phyloP scores from a whole-genome alignment of 441 rosid genomes.

The Lepidium campestre region DNA sequence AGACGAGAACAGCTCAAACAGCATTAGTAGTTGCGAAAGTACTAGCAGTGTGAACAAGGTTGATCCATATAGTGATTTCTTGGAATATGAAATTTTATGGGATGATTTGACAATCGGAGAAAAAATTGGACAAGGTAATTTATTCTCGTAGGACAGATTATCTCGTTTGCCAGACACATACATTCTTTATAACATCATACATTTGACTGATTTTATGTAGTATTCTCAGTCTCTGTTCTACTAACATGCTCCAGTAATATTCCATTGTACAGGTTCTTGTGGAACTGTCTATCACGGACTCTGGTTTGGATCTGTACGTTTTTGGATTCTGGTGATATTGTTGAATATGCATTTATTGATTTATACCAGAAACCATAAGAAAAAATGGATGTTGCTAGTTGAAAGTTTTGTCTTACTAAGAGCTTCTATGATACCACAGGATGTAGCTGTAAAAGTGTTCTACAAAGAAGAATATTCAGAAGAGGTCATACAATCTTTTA shows the following conservation, averaged over 20 bases:
- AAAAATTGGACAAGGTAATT: conserved; percentile 88
- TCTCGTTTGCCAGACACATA: conserved; percentile 1
- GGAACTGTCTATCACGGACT: conserved; percentile 93
- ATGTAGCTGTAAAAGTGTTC: conserved; percentile 92
- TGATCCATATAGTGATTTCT: conserved; percentile 60
- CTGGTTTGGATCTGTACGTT: conserved; percentile 99
- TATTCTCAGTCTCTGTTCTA: neutral
- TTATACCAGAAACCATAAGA: neutral
- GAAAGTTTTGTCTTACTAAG: neutral
- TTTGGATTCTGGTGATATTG: conserved; percentile 29
- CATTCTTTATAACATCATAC: conserved; percentile 2
- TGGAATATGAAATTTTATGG: conserved; percentile 87
- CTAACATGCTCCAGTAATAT: conserved; percentile 10
- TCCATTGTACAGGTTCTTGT: conserved; percentile 66
- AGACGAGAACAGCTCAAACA: conserved; percentile 80
- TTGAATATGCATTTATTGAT: neutral
- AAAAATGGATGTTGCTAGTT: neutral
- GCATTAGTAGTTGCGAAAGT: conserved; percentile 88
- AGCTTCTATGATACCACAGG: conserved; percentile 45
- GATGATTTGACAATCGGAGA: conserved; percentile 82
- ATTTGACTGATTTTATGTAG: neutral
- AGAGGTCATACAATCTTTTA: conserved; percentile 61
- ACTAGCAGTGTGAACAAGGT: conserved; percentile 71
- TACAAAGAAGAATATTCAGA: conserved; percentile 90
- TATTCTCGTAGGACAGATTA: neutral